These are phyloP conservation scores for Phytophthora melonis DNA, from an alignment of 352 stramenopile genomes.

Conservation along the genomic window DNA sequence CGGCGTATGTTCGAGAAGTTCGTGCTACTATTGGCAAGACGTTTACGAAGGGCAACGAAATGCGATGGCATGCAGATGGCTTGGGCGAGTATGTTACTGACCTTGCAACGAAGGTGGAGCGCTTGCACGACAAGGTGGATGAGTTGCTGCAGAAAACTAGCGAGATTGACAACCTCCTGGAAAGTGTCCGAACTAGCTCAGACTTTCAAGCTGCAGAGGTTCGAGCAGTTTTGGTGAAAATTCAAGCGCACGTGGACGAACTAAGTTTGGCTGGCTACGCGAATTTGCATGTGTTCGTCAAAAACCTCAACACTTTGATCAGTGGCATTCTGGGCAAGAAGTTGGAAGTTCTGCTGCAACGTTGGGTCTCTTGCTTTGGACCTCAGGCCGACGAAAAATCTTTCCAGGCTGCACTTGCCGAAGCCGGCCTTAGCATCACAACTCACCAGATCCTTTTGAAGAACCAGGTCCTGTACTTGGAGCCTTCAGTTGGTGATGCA, in stretches of 20 bases:
- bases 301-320: conserved; percentile 92
- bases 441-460: conserved; percentile 96
- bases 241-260: conserved; percentile 95
- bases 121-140: conserved; percentile 98
- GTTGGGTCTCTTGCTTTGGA: conserved; percentile 79
- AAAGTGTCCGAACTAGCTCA: conserved; percentile 65
- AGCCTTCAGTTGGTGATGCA: conserved; percentile 95
- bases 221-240: conserved; percentile 77
- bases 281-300: conserved; percentile 93
- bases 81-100: conserved; percentile 90
- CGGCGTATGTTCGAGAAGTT: conserved; percentile 83
- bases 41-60: conserved; percentile 90
- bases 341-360: conserved; percentile 64
- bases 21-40: conserved; percentile 90
- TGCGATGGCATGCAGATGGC: conserved; percentile 89
- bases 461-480: conserved; percentile 97
- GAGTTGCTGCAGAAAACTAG: conserved; percentile 94
- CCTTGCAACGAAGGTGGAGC: conserved; percentile 94
- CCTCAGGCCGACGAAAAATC: conserved; percentile 69
- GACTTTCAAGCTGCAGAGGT: conserved; percentile 65
- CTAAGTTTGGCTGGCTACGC: conserved; percentile 95
- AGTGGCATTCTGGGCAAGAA: conserved; percentile 86
- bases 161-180: conserved; percentile 94
- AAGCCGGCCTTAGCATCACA: conserved; percentile 51
- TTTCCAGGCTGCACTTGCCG: conserved; percentile 55